Percentiles rank a stretch among this genome's conserved stretches.
Evolutionary conservation across 2,329 filamentous ascomycete genomes (phyloP).

Genomic region (Botrytis medusae): DNA sequence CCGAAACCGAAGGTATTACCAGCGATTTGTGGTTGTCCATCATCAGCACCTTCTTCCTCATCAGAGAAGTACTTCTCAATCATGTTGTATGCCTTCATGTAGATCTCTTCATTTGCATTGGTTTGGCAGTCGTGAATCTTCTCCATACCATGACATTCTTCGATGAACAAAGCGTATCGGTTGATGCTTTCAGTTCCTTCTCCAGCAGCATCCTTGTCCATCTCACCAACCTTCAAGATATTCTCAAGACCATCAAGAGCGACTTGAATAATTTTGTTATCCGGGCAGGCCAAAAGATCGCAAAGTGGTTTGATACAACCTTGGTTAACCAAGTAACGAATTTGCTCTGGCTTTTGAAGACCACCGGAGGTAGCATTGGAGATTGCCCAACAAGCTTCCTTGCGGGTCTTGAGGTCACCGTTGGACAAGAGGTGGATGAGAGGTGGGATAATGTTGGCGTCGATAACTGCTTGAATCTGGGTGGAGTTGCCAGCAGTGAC

Average conservation of each 20-base stretch:
- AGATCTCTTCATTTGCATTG: constrained; percentile 99
- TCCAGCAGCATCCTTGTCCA: constrained; percentile 89
- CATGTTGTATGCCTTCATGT: constrained; percentile 99
- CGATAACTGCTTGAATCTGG: constrained; percentile 95
- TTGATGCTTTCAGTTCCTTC: constrained; percentile 80
- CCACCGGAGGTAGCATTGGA: constrained; percentile 97
- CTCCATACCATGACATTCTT: constrained; percentile 98
- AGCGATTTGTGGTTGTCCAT: constrained; percentile 61
- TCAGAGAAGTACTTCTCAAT: constrained; percentile 99
- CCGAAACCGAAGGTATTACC: constrained; percentile 81
- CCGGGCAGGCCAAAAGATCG: constrained; percentile 90
- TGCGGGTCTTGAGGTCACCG: constrained; percentile 97
- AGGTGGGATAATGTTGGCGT: constrained; percentile 94
- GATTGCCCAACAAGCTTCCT: constrained; percentile 99
- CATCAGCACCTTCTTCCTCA: constrained; percentile 81
- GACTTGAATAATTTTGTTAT: constrained; percentile 99
- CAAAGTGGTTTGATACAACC: constrained; percentile 98
- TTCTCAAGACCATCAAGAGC: constrained; percentile 97
- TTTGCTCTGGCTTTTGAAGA: constrained; percentile 98
- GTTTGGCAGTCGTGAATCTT: constrained; percentile 99
- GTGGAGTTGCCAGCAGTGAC: constrained; percentile 97
- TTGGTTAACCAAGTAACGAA: constrained; percentile 87
- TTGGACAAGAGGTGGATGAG: constrained; percentile 95
- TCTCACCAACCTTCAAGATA: constrained; percentile 98
- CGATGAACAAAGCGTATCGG: constrained; percentile 95